Evolutionary conservation across 2,329 filamentous ascomycete genomes (phyloP), one percentile per base, ranked within the genome.

Genomic region (Fusarium paranaense): DNA sequence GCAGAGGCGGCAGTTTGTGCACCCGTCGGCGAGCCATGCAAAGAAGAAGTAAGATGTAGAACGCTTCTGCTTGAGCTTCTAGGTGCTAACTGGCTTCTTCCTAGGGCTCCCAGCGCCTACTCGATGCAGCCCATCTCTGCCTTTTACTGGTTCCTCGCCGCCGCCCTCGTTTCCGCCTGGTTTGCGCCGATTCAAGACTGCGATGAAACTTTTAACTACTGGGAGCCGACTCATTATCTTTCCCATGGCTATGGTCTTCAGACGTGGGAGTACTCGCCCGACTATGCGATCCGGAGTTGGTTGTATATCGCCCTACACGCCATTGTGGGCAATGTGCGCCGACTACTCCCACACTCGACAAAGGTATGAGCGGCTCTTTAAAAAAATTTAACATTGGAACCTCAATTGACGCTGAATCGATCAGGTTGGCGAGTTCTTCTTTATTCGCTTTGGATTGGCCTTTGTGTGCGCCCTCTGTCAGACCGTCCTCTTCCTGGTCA

Each of bases 151-250:
- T 97, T 97, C 81, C 86, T 97, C 54, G 85, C 87, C 33, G 92
- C 93, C 74, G 95, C 95, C 80, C 75, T 93, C 20, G 78, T 96
- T 25, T 94, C 96, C 8, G 97, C 96, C 13, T 79, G 93, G 35
- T 96, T 92, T 81, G 92, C 95, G 2, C 97, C 97, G 0, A 98
- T 99, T 74, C 95, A 98, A 82, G 97, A 99, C 83, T 99, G 97
- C 81, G 97, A 99, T 79, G 97, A 99, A 86, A 96, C 96, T 13
- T 99, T 97, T 89, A 99, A 99, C 82, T 99, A 98, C 86, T 99
- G 96, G 95, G 97, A 99, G 79, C 96, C 97, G 0, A 91, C 95
- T 0, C 97, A 99, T 83, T 99, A 98, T 83, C 89, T 99, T 32
- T 93, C 91, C 68, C 95, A 98, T 86, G 94, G 94, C 78, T 96